Evolutionary conservation across 1,284 basidiomycete genomes (phyloP), one percentile per base, ranked within the genome.

Genomic region (Marasmius fiardii): DNA sequence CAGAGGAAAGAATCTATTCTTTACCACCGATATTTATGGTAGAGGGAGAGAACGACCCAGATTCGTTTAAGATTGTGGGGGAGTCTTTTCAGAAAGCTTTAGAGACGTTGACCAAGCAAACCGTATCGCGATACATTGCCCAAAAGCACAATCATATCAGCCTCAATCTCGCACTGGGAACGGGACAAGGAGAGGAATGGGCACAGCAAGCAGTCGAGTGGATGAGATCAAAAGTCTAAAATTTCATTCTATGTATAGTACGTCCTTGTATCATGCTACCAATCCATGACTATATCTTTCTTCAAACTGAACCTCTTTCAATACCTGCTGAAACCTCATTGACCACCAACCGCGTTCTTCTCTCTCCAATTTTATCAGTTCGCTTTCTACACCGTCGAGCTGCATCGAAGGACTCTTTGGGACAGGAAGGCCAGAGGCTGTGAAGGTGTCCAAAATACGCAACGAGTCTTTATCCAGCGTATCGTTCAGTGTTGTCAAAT

Each of bases 281-380:
- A 20, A 7, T n/a, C 14, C n/a, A 41, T 20, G 39, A 31, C 28
- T 41, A 16, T 41, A 41, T 20, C 20, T 47, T 21, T 56, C 55
- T 31, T 56, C 39, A 10, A 31, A 10, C 26, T 74, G 71, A 61
- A 83, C 65, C 65, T 88, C 86, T 31, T 72, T 68, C 58, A 87
- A 72, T 4, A 90, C 83, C 60, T 88, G 81, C 61, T 85, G 83
- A 63, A 91, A 91, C 43, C 88, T 74, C 52, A 85, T 64, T 2
- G 83, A 78, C 90, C 90, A 92, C 87, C 88, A 92, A 2, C 82
- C 86, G 0, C 90, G 75, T 62, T 92, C 87, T 65, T 90, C 86
- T 41, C 87, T 70, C 64, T 92, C 90, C 55, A 57, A 28, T 14
- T 56, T 68, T 35, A 49, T 26, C 11, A 16, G 20, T 7, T 41